Evolutionary conservation across 2,329 filamentous ascomycete species (phyloP), one percentile per base, ranked within the genome.

Genomic region (Neopestalotiopsis sp.): DNA sequence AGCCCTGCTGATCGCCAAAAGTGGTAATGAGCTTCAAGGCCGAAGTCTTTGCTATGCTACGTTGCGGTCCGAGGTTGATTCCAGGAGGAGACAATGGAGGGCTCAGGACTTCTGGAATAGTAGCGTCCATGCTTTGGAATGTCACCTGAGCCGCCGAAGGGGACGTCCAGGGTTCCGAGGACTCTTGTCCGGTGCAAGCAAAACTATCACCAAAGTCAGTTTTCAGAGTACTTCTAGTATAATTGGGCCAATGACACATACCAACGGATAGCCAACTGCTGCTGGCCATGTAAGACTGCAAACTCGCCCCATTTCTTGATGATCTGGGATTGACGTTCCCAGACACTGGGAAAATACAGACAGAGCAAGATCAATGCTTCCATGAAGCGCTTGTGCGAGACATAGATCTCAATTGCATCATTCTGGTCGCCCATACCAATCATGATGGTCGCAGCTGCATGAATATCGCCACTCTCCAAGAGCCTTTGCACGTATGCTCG

Each of bases 241-340:
- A 28, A 34, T 40, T 13, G 28, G 12, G 52, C 60, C 7, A 32
- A 58, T 24, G 65, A 79, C 82, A 40, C 65, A 73, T 78, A 86
- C 84, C 92, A 98, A 75, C 95, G 88, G 63, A 98, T 96, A 20
- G 96, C 96, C 60, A 99, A 85, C 75, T 97, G 93, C 72, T 96
- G 93, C 75, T 97, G 92, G 17, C 93, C 92, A 74, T 96, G 91
- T 71, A 93, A 91, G 13, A 98, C 91, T 49, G 95, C 94, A 83
- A 93, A 91, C 76, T 98, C 95, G 69, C 96, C 96, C 96, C 96
- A 99, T 84, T 96, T 95, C 74, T 94, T 90, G 71, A 98, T 90
- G 62, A 99, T 89, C 74, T 93, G 92, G 13, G 92, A 91, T 79
- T 97, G 94, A 40, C 95, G 89, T 75, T 96, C 92, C 96, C 96